Base-by-base conservation (phyloP, 306 rosid genomes). In the Mucuna pruriens region DNA sequence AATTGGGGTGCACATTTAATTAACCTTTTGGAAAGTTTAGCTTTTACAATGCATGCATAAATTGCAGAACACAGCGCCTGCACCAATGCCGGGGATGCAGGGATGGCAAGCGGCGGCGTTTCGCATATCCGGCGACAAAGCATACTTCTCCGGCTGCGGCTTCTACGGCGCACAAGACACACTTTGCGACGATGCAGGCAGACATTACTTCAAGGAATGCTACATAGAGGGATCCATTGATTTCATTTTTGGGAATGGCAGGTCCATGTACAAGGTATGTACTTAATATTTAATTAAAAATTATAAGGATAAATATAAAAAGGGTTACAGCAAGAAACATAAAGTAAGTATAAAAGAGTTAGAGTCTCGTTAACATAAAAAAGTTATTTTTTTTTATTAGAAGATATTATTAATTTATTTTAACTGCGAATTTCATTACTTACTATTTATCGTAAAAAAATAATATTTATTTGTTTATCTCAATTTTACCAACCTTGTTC, bases 81-180 rank as follows among this genome's bases (percentile, higher is more conserved):
- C 97, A 42, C 97, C 97, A 7, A 70, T 81, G 97, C 98, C 97
- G n/a, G 97, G 98, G 55, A 92, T 91, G 97, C 89, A 94, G 55
- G 98, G 98, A 26, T 89, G 97, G 94, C 97, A 94, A 57, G 98
- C 97, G 78, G 94, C 77, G 78, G 97, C 98, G 45, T 91, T 94
- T 80, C 74, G 97, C 2, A 94, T 91, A 62, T 90, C 97, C 0
- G 97, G 98, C 0, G 98, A 94, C 85, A 94, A 94, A 80, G 97
- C 98, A 0, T 92, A 92, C 81, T 94, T 94, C 88, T 86, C 89
- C 6, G 97, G 97, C 0, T 94, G 97, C 44, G 97, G 97, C 0
- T 92, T 94, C 89, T 90, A 90, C 69, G 97, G 98, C 0, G 97
- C 98, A 9, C 98, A 94, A 45, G 98, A 94, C 84, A 92, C 98